Percentiles rank a stretch among this genome's conserved stretches.
phyloP scores from a whole-genome alignment of 2,329 filamentous ascomycete genomes.

The Zymoseptoria ardabiliae region DNA sequence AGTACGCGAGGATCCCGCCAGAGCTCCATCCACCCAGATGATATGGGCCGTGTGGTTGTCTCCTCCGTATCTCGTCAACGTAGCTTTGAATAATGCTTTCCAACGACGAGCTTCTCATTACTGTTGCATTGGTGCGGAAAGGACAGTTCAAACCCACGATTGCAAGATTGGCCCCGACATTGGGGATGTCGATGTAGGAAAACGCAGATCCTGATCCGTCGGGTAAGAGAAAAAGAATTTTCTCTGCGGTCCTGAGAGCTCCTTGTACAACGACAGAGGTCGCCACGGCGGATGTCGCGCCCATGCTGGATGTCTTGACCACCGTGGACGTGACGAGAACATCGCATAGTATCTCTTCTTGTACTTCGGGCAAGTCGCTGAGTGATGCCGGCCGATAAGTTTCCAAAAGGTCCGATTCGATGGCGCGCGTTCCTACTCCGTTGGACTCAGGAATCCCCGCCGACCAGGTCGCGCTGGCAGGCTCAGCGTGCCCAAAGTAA shows the following conservation, averaged over 20 bases:
- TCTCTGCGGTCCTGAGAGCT: slow-evolving; percentile 6
- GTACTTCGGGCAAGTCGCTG: too few species aligned
- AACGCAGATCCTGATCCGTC: slow-evolving; percentile 42
- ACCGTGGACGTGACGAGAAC: too few species aligned
- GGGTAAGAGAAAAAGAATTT: slow-evolving; percentile 33
- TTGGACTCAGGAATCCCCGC: too few species aligned
- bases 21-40: slow-evolving; percentile 67
- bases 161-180: slow-evolving; percentile 30
- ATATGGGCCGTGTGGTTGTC: slow-evolving; percentile 49
- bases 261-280: slow-evolving; percentile 15
- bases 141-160: slow-evolving; percentile 10
- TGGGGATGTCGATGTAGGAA: slow-evolving; percentile 39
- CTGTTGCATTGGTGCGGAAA: background rate
- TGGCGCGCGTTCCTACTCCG: too few species aligned
- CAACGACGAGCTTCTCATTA: too few species aligned
- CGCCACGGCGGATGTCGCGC: background rate
- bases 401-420: too few species aligned
- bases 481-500: too few species aligned
- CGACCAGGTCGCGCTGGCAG: too few species aligned
- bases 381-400: too few species aligned
- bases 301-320: too few species aligned
- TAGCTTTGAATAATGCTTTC: background rate
- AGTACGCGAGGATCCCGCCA: slow-evolving; percentile 60
- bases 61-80: slow-evolving; percentile 35
- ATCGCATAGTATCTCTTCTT: too few species aligned